Percentiles rank a stretch among this genome's conserved stretches.
Conservation (phyloP, 305 asterid genomes). For the Fraxinus angustifolia region DNA sequence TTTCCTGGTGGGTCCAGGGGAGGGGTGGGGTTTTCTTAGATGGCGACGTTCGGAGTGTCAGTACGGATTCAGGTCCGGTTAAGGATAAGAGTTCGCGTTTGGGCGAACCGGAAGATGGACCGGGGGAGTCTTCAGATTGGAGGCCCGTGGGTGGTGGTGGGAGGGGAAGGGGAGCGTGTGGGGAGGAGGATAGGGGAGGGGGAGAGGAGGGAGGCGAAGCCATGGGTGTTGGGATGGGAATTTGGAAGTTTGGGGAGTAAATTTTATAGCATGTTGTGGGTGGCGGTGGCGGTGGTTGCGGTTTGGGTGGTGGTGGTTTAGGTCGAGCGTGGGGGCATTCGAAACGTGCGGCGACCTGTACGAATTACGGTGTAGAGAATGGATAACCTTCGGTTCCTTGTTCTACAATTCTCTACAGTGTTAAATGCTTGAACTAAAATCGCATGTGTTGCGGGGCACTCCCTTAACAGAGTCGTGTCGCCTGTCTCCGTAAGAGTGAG, state of each 20-base stretch:
- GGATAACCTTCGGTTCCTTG: slow-evolving; percentile 21
- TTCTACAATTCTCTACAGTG: slow-evolving; percentile 20
- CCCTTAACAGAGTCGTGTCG: background rate
- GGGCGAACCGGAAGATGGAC: slow-evolving; percentile 30
- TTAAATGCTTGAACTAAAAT: background rate
- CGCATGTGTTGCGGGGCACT: background rate
- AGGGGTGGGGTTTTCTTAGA: slow-evolving; percentile 48
- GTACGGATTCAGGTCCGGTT: slow-evolving; percentile 23
- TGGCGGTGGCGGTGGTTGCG: slow-evolving; percentile 12
- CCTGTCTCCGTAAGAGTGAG: background rate
- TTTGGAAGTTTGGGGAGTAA: slow-evolving; percentile 1
- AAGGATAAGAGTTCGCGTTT: slow-evolving; percentile 15
- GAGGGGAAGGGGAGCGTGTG: slow-evolving; percentile 7
- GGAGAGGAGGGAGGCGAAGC: slow-evolving; percentile 30
- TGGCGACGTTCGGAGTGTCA: slow-evolving; percentile 24
- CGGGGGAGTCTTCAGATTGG: slow-evolving; percentile 13
- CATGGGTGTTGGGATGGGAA: slow-evolving; percentile 13
- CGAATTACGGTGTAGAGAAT: slow-evolving; percentile 21
- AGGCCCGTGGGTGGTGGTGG: slow-evolving; percentile 12
- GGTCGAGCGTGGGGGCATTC: slow-evolving; percentile 12
- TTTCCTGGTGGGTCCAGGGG: slow-evolving; percentile 74
- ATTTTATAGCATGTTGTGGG: slow-evolving; percentile 7
- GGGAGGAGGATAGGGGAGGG: background rate
- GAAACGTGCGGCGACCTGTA: slow-evolving; percentile 24
- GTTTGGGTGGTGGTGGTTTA: background rate